Evolutionary conservation across 2,329 filamentous ascomycete species (phyloP), one percentile per base, ranked within the genome.

Genomic region (Arthrobotrys sinensis): DNA sequence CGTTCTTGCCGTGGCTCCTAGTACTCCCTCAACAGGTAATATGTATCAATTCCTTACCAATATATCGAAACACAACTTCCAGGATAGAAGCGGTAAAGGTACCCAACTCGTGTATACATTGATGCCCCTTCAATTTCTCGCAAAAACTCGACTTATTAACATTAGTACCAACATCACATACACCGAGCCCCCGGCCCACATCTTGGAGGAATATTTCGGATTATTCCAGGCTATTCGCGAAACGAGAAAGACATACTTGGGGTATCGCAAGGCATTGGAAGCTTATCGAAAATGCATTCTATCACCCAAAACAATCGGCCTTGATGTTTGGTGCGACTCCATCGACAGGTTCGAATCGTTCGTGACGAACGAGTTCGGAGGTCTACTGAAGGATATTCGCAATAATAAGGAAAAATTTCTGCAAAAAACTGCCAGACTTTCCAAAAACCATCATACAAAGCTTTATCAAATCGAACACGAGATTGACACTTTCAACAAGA

Each of bases 61-160:
- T 36, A 36, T 36, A 4, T 36, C 34, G 10, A 36, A 36, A 11
- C 10, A 36, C 10, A 36, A 36, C 4, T 36, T 36, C 34, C 5
- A 71, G n/a, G 68, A 66, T 1, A 81, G 82, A 40, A 52, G 40
- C 21, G 82, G 81, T 0, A 81, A 80, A 66, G 82, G 82, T 34
- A 75, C 72, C n/a, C 82, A 81, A n/a, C 40, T 83, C 11, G 36
- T 65, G 4, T 83, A 83, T 62, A 80, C 77, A 1, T 73, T 83
- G 2, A 69, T 83, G 19, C 82, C 82, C n/a, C 69, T 83, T 6
- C 50, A 53, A 1, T 64, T 81, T 21, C 72, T 83, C 6, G 46
- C 57, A 4, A 52, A 80, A 2, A 53, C 82, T 21, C 50, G 80
- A 11, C 67, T 73, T 28, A 21, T 80, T 10, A 45, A 75, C n/a